Conservation (phyloP, 2,329 filamentous ascomycete genomes). For the Clarireedia hainanense region DNA sequence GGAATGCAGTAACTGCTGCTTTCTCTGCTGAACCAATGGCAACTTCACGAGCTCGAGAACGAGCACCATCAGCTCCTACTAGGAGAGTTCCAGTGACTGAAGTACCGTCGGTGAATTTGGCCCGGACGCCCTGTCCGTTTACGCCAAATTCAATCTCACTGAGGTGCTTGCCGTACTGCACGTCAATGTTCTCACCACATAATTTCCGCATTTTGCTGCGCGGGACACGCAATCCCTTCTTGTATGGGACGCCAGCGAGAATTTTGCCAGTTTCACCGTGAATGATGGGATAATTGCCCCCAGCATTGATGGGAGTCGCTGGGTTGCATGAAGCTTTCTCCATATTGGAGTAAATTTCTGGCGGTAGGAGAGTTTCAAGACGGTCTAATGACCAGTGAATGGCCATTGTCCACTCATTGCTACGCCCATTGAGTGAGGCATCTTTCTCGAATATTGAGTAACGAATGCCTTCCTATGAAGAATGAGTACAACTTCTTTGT, state of each 20-base stretch:
- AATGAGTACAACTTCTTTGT: neutral
- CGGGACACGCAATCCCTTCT: neutral
- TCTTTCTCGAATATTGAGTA: slow-evolving; percentile 30
- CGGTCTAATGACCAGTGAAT: slow-evolving; percentile 30
- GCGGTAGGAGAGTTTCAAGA: slow-evolving; percentile 19
- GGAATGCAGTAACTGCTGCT: neutral
- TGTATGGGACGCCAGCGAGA: slow-evolving; percentile 20
- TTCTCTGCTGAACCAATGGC: neutral
- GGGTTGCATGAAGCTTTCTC: slow-evolving; percentile 19
- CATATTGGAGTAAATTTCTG: slow-evolving; percentile 23
- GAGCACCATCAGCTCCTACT: neutral
- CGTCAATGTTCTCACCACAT: neutral
- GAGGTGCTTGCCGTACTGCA: neutral
- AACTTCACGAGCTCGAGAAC: neutral
- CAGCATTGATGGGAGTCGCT: slow-evolving; percentile 23
- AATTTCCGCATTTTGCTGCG: neutral
- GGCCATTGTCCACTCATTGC: slow-evolving; percentile 30
- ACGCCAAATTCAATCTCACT: neutral
- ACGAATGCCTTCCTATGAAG: slow-evolving; percentile 19
- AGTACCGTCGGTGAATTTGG: slow-evolving; percentile 38
- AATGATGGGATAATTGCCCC: slow-evolving; percentile 1
- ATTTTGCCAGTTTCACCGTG: slow-evolving; percentile 24
- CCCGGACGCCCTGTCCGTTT: slow-evolving; percentile 12
- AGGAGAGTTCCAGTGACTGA: slow-evolving; percentile 21
- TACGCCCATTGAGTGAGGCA: slow-evolving; percentile 19